Base-by-base conservation (phyloP, 23 red algal species). In the Gracilariopsis chorda region DNA sequence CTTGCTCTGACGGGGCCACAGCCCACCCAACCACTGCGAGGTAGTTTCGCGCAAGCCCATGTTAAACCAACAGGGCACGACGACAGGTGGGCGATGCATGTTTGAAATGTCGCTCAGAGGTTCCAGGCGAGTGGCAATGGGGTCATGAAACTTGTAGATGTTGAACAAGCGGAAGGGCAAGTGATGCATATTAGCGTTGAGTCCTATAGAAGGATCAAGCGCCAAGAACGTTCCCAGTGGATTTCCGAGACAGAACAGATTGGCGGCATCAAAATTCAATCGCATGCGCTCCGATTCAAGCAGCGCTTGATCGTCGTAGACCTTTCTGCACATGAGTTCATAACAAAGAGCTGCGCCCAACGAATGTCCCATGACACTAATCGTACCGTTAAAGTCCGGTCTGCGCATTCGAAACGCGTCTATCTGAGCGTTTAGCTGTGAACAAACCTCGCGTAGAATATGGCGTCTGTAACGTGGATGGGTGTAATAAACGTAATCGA, bases 401-500 rank as follows among this genome's bases (percentile, higher is more conserved):
- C 92, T 74, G 4, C 91, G 84, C 47, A 45, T 53, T n/a, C 90
- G 84, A 59, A 98, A 98, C 25, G 30, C 67, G 16, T 48, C 57
- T 3, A 90, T 58, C 40, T 94, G 72, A 28, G 28, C 68, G 45
- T 98, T 98, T 33, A 98, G 80, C 32, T 98, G 90, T 11, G 42
- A 37, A 6, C 65, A 56, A 12, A 98, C 84, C 33, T 90, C 90
- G 8, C 88, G 77, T 86, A 91, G 55, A 75, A 98, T 94, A 70
- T 91, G 83, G 21, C 77, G 86, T 4, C 87, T 75, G 80, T 87
- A 92, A 12, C 91, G 72, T 1, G 60, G 79, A 48, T 86, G 82
- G 4, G 91, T 86, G 77, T 94, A 98, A 63, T 90, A 98, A 10
- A 94, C 82, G 44, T 94, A 90, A 57, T 98, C 95, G 49, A 91